Conservation (phyloP, 2,329 filamentous ascomycete species). For the Aotearoamyces nothofagi region DNA sequence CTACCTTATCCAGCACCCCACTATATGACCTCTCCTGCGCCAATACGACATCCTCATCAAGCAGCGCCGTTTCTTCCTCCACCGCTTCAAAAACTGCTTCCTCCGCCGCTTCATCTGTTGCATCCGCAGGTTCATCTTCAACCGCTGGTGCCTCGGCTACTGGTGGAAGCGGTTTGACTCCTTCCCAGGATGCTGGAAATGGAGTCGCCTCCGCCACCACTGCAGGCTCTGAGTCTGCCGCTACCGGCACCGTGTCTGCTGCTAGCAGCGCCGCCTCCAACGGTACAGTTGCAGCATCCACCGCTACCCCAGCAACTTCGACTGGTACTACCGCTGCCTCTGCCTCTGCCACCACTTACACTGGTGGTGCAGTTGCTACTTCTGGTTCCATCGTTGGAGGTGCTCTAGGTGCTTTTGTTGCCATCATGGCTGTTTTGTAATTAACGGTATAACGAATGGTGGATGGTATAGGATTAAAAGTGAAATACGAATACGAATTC, state of each 20-base stretch:
- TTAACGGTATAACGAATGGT: too few species aligned
- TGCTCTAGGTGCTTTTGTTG: constrained; percentile 9
- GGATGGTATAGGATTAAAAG: too few species aligned
- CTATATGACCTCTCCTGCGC: constrained; percentile 49
- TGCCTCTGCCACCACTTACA: not conserved
- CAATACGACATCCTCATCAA: constrained; percentile 10
- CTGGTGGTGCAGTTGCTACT: constrained; percentile 7
- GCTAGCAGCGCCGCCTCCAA: constrained; percentile 3
- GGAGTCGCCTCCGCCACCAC: constrained; percentile 1
- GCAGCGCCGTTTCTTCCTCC: constrained; percentile 8
- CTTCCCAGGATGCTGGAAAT: not conserved
- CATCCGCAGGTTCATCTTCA: constrained; percentile 3
- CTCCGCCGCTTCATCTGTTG: constrained; percentile 6
- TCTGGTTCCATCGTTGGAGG: constrained; percentile 9
- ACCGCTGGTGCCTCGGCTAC: constrained; percentile 3
- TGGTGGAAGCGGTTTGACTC: not conserved
- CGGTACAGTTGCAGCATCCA: constrained; percentile 5
- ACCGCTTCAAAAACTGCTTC: constrained; percentile 6
- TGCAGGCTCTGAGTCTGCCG: not conserved
- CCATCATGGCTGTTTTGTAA: constrained; percentile 13
- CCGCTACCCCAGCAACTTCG: constrained; percentile 2
- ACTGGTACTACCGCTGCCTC: constrained; percentile 3
- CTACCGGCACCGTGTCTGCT: constrained; percentile 2
- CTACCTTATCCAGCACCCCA: constrained; percentile 34
- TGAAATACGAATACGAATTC: too few species aligned